Conservation (phyloP, 192 early-diverging fungal genomes). For the Entophlyctis luteolus region DNA sequence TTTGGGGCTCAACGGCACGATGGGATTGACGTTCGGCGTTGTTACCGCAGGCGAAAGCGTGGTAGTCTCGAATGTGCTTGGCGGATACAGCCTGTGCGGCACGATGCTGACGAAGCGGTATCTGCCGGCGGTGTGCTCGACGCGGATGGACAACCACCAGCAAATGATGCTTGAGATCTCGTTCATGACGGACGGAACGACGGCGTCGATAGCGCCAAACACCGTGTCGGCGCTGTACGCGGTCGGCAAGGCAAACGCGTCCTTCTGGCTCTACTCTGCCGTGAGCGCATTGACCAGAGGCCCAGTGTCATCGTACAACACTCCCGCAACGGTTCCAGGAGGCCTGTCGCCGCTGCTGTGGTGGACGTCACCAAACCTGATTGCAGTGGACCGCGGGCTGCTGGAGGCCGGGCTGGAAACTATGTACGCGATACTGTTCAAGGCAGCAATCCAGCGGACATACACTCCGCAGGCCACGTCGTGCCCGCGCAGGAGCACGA, state of each 20-base stretch:
- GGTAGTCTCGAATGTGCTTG: constrained; percentile 1
- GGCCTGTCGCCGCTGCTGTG: constrained; percentile 20
- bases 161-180: not conserved
- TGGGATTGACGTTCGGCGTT: not conserved
- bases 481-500: constrained; percentile 4
- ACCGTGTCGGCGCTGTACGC: not conserved
- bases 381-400: constrained; percentile 1
- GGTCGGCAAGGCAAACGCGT: not conserved
- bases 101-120: not conserved
- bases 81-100: constrained; percentile 5
- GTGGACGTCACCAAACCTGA: constrained; percentile 23
- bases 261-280: not conserved
- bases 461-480: not conserved
- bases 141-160: constrained; percentile 3
- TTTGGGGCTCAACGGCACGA: not conserved
- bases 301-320: not conserved
- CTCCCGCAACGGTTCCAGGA: constrained; percentile 16
- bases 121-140: constrained; percentile 5
- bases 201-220: constrained; percentile 7
- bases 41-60: not conserved
- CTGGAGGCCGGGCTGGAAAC: constrained; percentile 25
- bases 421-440: constrained; percentile 14
- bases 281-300: not conserved
- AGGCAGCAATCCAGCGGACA: constrained; percentile 7
- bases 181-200: constrained; percentile 19